Base-by-base conservation (phyloP, 768 basidiomycete species). In the Gymnopilus dilepis region DNA sequence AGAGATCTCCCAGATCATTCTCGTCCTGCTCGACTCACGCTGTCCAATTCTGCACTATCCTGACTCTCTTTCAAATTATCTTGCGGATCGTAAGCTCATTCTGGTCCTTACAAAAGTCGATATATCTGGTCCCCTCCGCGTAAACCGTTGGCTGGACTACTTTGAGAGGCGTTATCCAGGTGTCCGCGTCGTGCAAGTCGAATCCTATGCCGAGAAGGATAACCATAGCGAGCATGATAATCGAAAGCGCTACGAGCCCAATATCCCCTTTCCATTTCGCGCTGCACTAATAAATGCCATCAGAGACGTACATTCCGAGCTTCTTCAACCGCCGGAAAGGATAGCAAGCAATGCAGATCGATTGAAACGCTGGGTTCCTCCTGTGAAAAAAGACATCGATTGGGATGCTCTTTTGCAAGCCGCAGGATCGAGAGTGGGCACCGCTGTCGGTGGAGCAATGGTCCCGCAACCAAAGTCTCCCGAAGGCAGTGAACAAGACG, bases 41-140 rank as follows among this genome's bases (percentile, higher is more conserved):
- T 95, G 93, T 70, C 95, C 97, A 0, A 83, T 88, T 0, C 76
- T 97, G 2, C 96, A 97, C 73, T 90, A 88, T 67, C 95, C 95
- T 1, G 84, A 89, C 1, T 93, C 94, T 0, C 84, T 99, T 40
- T 76, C 84, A 15, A 63, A 78, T 4, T 90, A 92, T 76, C 83
- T 97, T 33, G 70, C 73, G 19, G 76, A 79, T 66, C 78, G 70
- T 26, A 82, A 78, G 61, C 76, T 88, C 58, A 86, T 96, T 53
- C 82, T 96, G 42, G 88, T 95, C 51, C 81, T 96, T 8, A 95
- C 94, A 17, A 96, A 98, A 73, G 86, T 88, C 21, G 97, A 97
- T 75, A 89, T 98, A 37, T 82, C 91, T 6, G 92, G 94, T 15
- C 82, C 84, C 12, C 77, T 71, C 28, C 82, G 89, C 41, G 83